Evolutionary conservation across 2,329 filamentous ascomycete genomes (phyloP).

Genomic region (Apiospora marii): DNA sequence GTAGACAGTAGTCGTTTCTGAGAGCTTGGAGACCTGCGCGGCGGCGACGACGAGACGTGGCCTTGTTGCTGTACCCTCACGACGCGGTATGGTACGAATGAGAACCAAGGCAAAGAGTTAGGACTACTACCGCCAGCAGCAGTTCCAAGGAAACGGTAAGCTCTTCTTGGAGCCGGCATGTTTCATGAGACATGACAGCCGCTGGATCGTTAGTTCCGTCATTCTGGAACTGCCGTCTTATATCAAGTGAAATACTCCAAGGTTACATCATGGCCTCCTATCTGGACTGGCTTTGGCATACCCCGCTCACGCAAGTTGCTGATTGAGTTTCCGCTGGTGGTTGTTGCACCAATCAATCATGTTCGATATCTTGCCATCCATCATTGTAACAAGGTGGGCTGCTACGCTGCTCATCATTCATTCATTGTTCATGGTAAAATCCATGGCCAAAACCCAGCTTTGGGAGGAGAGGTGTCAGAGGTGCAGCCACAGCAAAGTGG

Average conservation of each 20-base stretch:
- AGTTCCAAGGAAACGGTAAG: background rate
- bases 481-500: background rate
- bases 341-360: background rate
- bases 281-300: background rate
- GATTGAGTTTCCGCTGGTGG: background rate
- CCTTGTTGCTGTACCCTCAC: background rate
- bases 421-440: no score
- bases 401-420: background rate
- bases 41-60: background rate
- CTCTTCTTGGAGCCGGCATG: background rate
- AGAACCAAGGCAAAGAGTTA: background rate
- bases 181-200: background rate
- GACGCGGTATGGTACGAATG: background rate
- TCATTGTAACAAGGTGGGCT: background rate
- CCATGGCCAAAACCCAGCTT: background rate
- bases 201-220: background rate
- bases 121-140: background rate
- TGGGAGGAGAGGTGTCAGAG: background rate
- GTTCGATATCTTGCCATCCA: background rate
- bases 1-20: background rate
- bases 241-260: background rate
- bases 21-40: background rate
- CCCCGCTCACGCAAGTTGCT: slow-evolving; percentile 8
- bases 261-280: background rate
- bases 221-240: background rate